Evolutionary conservation across 345 rosid species (phyloP).

Genomic region (Euphorbia pulcherrima): DNA sequence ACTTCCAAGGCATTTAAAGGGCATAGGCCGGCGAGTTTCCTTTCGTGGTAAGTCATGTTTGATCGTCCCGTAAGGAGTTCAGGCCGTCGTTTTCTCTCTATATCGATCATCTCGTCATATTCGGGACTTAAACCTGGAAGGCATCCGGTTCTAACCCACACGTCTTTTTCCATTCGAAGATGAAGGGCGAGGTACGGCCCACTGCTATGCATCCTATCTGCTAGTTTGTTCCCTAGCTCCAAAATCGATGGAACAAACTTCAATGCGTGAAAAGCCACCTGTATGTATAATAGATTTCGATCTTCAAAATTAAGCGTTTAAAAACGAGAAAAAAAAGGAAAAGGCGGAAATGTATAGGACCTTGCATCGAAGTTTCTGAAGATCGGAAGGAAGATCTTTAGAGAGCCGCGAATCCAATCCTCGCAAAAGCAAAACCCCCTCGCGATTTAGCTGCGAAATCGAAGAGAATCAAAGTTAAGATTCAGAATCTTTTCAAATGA

Average conservation of each 20-base stretch:
- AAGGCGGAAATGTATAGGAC: conserved; percentile 23
- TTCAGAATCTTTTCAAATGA: conserved; percentile 4
- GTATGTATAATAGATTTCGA: conserved; percentile 14
- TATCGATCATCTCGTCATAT: conserved; percentile 63
- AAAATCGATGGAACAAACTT: conserved; percentile 61
- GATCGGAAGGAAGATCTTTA: conserved; percentile 86
- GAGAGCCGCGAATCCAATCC: conserved; percentile 94
- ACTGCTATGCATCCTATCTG: conserved; percentile 70
- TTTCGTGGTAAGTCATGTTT: conserved; percentile 68
- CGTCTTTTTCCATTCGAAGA: conserved; percentile 85
- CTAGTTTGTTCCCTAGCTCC: conserved; percentile 74
- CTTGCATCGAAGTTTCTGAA: conserved; percentile 95
- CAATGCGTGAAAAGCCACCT: conserved; percentile 87
- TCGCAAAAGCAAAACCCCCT: conserved; percentile 81
- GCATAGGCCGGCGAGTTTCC: conserved; percentile 87
- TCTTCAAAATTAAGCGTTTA: not conserved
- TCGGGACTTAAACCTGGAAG: conserved; percentile 72
- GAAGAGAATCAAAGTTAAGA: conserved; percentile 14
- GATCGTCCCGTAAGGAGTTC: conserved; percentile 85
- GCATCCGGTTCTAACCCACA: conserved; percentile 96
- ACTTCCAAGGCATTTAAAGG: conserved; percentile 87
- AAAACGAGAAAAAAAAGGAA: not conserved
- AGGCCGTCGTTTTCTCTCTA: conserved; percentile 74
- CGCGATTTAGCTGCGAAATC: conserved; percentile 64
- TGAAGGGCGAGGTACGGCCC: conserved; percentile 93